Percentiles rank a stretch among this genome's conserved stretches.
These are phyloP conservation scores for Wickerhamomyces sp. DNA, from an alignment of 1,139 yeast genomes.

Conservation along the genomic window DNA sequence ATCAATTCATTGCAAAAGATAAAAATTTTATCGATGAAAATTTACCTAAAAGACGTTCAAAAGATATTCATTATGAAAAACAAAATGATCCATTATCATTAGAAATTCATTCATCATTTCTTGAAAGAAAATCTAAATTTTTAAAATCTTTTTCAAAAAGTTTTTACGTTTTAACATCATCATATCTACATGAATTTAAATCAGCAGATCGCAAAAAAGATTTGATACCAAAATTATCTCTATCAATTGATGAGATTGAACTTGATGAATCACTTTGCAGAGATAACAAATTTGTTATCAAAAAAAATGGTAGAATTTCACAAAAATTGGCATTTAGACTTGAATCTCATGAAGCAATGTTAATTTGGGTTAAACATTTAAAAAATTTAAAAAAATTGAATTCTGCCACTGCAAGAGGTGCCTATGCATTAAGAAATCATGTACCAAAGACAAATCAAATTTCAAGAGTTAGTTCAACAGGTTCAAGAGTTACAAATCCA, in stretches of 20 bases:
- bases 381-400: constrained; percentile 56
- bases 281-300: constrained; percentile 79
- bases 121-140: constrained; percentile 88
- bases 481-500: constrained; percentile 14
- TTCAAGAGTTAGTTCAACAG: constrained; percentile 18
- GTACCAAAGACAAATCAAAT: constrained; percentile 14
- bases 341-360: constrained; percentile 71
- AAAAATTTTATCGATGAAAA: constrained; percentile 73
- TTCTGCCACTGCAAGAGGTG: constrained; percentile 47
- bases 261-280: constrained; percentile 78
- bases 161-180: constrained; percentile 88
- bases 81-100: constrained; percentile 66
- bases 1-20: constrained; percentile 69
- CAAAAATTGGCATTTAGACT: constrained; percentile 94
- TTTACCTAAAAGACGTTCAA: constrained; percentile 61
- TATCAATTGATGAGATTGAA: constrained; percentile 75
- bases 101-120: constrained; percentile 71
- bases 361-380: constrained; percentile 79
- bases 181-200: constrained; percentile 86
- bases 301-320: constrained; percentile 61
- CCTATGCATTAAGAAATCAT: constrained; percentile 29
- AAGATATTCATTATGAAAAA: constrained; percentile 60
- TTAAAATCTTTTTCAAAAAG: constrained; percentile 85
- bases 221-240: constrained; percentile 81
- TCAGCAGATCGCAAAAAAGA: constrained; percentile 78